These are phyloP conservation scores for Cladosporium sp. DNA, from an alignment of 2,329 filamentous ascomycete genomes.

Conservation along the genomic window DNA sequence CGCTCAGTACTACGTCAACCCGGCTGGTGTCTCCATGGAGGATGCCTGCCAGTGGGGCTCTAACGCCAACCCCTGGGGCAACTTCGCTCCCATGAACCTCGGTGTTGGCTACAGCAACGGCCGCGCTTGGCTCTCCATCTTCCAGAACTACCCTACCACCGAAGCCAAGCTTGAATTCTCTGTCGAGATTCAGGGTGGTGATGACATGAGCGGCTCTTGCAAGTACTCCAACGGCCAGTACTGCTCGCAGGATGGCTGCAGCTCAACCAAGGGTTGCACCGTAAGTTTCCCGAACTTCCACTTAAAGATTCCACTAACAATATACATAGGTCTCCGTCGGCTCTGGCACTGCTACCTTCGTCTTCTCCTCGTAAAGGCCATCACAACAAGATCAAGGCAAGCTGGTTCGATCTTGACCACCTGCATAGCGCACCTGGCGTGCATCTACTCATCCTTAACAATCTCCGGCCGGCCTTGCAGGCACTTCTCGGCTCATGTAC, in stretches of 20 bases:
- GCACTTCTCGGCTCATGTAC: slow-evolving; percentile 10
- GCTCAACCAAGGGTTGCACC: slow-evolving; percentile 65
- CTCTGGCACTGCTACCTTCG: slow-evolving; percentile 48
- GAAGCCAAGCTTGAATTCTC: slow-evolving; percentile 68
- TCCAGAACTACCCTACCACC: slow-evolving; percentile 77
- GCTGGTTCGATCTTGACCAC: background rate
- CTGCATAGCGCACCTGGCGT: slow-evolving; percentile 6
- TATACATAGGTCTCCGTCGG: slow-evolving; percentile 43
- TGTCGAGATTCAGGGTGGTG: slow-evolving; percentile 66
- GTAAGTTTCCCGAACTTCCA: slow-evolving; percentile 50
- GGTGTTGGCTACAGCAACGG: slow-evolving; percentile 71
- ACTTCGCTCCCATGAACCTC: slow-evolving; percentile 83
- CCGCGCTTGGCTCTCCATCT: slow-evolving; percentile 75
- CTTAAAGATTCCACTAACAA: slow-evolving; percentile 15
- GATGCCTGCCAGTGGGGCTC: slow-evolving; percentile 75
- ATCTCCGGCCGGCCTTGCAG: slow-evolving; percentile 8
- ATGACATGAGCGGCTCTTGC: slow-evolving; percentile 58
- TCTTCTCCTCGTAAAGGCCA: slow-evolving; percentile 29
- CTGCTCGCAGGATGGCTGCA: slow-evolving; percentile 48
- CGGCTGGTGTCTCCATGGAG: slow-evolving; percentile 60
- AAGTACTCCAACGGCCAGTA: slow-evolving; percentile 63
- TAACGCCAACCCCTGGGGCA: slow-evolving; percentile 59
- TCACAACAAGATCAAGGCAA: background rate
- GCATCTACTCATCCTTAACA: slow-evolving; percentile 7
- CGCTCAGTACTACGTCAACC: slow-evolving; percentile 97